These are phyloP conservation scores for Cucurbita maxima DNA, from an alignment of 306 rosid species.

Conservation along the genomic window DNA sequence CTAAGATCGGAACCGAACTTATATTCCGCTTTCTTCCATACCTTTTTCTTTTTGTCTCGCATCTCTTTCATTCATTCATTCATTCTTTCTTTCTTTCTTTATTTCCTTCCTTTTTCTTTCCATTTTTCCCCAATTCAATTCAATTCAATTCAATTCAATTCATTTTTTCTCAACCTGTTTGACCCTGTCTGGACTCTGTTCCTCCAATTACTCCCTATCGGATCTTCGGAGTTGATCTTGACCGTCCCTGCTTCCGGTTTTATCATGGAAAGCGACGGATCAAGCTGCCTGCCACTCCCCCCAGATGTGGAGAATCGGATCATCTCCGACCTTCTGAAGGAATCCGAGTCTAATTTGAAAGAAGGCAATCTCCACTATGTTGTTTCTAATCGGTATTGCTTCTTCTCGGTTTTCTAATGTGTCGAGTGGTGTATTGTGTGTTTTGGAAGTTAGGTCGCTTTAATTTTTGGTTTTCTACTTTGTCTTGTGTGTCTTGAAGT, in stretches of 20 bases:
- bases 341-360: constrained; percentile 68
- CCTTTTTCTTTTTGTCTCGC: background rate
- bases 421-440: background rate
- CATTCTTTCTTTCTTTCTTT: background rate
- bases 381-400: constrained; percentile 47
- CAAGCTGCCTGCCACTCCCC: constrained; percentile 47
- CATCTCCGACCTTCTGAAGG: constrained; percentile 37
- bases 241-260: constrained; percentile 61
- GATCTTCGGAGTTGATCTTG: constrained; percentile 24
- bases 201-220: background rate
- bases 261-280: constrained; percentile 49
- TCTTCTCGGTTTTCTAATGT: background rate
- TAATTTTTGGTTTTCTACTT: background rate
- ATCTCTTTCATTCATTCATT: background rate
- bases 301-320: constrained; percentile 79
- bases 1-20: background rate
- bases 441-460: background rate
- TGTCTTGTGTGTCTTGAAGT: background rate
- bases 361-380: constrained; percentile 68
- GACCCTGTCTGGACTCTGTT: background rate
- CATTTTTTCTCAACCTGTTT: background rate
- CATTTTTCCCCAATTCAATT: background rate
- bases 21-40: background rate
- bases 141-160: background rate
- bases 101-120: background rate